These are phyloP conservation scores for Suillus variegatus DNA, from an alignment of 768 basidiomycete species.

Conservation along the genomic window DNA sequence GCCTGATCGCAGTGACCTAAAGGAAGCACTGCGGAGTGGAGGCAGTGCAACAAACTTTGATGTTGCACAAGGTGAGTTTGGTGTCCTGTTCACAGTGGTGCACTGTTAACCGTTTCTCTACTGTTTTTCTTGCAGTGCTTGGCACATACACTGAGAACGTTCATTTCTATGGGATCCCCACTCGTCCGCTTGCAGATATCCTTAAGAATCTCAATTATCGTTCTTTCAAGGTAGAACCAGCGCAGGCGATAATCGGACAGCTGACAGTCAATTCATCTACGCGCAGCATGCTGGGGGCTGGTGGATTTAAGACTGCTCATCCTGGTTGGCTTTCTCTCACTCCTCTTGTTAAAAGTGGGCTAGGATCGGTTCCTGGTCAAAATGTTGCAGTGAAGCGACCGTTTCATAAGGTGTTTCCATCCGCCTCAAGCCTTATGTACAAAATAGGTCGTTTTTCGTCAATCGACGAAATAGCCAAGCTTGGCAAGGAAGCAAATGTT, in stretches of 20 bases:
- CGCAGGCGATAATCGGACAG: not conserved
- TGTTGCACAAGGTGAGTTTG: slow-evolving; percentile 1
- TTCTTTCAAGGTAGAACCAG: not conserved
- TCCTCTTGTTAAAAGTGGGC: not conserved
- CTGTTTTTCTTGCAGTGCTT: not conserved
- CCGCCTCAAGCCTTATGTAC: not conserved
- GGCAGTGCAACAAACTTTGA: not conserved
- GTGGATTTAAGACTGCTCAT: slow-evolving; percentile 6
- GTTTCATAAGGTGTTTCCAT: not conserved
- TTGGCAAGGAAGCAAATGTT: slow-evolving; percentile 13
- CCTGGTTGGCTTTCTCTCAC: not conserved
- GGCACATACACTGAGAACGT: not conserved
- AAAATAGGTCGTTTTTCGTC: not conserved
- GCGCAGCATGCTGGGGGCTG: not conserved
- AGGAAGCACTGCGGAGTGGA: not conserved
- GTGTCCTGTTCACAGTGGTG: not conserved
- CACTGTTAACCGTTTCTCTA: not conserved
- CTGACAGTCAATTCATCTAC: not conserved
- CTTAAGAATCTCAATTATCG: not conserved
- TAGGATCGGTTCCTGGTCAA: not conserved
- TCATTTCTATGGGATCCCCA: slow-evolving; percentile 1
- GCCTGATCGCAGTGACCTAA: slow-evolving; percentile 3
- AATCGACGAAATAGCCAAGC: slow-evolving; percentile 1
- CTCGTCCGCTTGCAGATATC: not conserved
- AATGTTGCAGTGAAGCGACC: slow-evolving; percentile 4